Conservation (phyloP, 768 basidiomycete species). For the Chalciporus sphaerocephalus region DNA sequence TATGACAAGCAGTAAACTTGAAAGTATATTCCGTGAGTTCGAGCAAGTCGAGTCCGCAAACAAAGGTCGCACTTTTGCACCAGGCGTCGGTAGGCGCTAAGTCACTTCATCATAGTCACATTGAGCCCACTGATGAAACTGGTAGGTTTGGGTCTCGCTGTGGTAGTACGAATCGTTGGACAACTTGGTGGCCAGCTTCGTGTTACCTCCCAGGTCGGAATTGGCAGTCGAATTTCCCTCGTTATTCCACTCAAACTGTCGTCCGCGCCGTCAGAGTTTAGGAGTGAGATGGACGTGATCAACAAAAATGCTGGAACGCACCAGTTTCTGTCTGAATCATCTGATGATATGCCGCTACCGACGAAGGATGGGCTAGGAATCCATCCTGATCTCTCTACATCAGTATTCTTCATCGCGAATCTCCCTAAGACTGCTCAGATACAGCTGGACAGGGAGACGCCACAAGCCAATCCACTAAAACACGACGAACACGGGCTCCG, state of each 20-base stretch:
- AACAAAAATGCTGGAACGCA: too few species aligned
- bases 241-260: conserved; percentile 57
- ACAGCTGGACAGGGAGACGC: neutral
- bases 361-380: too few species aligned
- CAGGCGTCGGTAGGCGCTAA: conserved; percentile 45
- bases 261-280: conserved; percentile 14
- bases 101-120: neutral
- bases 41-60: conserved; percentile 65
- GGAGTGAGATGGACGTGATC: neutral
- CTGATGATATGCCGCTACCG: too few species aligned
- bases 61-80: conserved; percentile 29
- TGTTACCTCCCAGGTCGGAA: conserved; percentile 63
- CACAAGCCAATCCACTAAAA: neutral
- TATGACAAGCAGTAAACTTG: conserved; percentile 60
- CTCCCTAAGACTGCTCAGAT: neutral
- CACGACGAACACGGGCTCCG: neutral
- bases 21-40: conserved; percentile 75
- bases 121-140: neutral
- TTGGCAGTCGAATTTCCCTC: conserved; percentile 72
- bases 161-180: conserved; percentile 76
- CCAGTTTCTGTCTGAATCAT: too few species aligned
- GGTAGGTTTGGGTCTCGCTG: conserved; percentile 68
- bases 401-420: neutral
- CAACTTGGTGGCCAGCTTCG: conserved; percentile 76
- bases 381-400: neutral